Conservation (phyloP, 2,329 filamentous ascomycete genomes). For the Fusarium algeriense region DNA sequence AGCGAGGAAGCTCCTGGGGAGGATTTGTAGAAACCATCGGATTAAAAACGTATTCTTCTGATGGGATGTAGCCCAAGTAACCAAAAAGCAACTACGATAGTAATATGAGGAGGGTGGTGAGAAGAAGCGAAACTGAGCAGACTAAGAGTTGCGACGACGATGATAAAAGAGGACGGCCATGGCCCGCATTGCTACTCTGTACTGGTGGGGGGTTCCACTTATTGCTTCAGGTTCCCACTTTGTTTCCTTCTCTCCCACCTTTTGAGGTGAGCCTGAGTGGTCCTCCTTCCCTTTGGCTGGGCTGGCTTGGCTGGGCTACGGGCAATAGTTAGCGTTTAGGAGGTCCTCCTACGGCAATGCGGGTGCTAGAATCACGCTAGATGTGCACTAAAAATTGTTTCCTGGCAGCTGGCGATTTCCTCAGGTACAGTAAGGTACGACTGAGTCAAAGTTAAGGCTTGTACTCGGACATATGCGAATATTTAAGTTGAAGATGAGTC, state of each 20-base stretch:
- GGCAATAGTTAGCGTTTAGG: conserved; percentile 17
- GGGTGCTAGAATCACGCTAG: conserved; percentile 40
- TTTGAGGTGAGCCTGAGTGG: conserved; percentile 1
- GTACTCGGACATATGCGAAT: conserved; percentile 8
- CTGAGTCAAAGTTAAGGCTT: neutral
- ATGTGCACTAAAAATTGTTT: conserved; percentile 33
- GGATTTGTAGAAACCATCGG: conserved; percentile 41
- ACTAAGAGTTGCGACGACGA: conserved; percentile 44
- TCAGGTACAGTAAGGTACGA: conserved; percentile 5
- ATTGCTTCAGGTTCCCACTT: neutral
- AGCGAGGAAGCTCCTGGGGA: conserved; percentile 34
- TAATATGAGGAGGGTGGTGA: conserved; percentile 34
- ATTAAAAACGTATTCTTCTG: conserved; percentile 22
- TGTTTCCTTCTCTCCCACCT: conserved; percentile 13
- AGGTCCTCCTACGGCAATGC: conserved; percentile 20
- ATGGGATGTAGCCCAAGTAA: conserved; percentile 22
- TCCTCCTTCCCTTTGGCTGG: conserved; percentile 10
- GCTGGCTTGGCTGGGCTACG: conserved; percentile 9
- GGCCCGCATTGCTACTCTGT: conserved; percentile 19
- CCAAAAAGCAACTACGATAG: conserved; percentile 28
- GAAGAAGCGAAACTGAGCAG: conserved; percentile 39
- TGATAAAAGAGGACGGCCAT: conserved; percentile 46
- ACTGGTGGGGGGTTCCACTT: conserved; percentile 45
- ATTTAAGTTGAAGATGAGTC: neutral
- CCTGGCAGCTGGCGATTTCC: conserved; percentile 28